Evolutionary conservation across 306 rosid genomes (phyloP).

Genomic region (Fragaria nilgerrensis): DNA sequence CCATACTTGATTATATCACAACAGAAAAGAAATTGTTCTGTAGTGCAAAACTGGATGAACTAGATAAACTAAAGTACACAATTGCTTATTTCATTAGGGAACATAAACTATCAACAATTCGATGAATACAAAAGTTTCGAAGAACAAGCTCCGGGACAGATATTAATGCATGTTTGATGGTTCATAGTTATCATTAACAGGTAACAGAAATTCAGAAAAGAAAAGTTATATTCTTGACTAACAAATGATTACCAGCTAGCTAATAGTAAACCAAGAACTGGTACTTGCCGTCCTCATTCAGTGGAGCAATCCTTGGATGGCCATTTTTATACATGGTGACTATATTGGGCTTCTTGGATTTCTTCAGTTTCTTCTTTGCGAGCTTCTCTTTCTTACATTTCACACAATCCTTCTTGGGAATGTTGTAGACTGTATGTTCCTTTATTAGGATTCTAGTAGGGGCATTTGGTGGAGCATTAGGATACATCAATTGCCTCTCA

Average conservation of each 20-base stretch:
- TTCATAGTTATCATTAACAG: not conserved
- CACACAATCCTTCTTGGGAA: not conserved
- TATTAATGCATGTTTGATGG: not conserved
- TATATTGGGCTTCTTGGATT: not conserved
- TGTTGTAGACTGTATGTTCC: constrained; percentile 4
- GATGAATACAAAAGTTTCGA: not conserved
- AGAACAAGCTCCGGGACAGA: not conserved
- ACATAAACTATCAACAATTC: not conserved
- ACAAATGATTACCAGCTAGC: not conserved
- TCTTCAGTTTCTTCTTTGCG: not conserved
- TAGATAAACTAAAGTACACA: not conserved
- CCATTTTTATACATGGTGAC: not conserved
- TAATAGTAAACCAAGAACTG: not conserved
- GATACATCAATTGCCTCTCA: not conserved
- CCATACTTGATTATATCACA: no score
- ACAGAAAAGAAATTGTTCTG: not conserved
- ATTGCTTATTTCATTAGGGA: no score
- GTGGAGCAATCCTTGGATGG: not conserved
- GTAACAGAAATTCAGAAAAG: not conserved
- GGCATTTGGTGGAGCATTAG: not conserved
- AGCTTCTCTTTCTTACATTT: not conserved
- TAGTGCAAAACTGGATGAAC: not conserved
- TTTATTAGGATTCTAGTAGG: not conserved
- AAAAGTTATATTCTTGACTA: not conserved
- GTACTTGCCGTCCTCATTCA: not conserved